phyloP scores from a whole-genome alignment of 2,329 filamentous ascomycete species.

The Akanthomyces lecanii region DNA sequence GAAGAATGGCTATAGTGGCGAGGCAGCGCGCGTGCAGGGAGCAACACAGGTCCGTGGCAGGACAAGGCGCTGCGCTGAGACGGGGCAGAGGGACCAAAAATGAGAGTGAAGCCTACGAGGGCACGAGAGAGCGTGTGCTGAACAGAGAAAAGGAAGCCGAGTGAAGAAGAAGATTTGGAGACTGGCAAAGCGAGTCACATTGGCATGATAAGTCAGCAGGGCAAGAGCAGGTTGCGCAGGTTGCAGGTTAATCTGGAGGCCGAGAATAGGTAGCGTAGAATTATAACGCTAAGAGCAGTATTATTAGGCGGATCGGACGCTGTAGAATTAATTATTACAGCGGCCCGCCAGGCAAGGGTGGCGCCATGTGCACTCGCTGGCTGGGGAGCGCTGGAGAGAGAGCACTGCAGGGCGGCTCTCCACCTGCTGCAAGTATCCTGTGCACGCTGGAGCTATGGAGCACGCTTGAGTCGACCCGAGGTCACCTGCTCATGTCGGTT shows the following conservation, averaged over 20 bases:
- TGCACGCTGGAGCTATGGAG: background rate
- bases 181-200: conserved; percentile 12
- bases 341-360: background rate
- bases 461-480: conserved; percentile 3
- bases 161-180: conserved; percentile 6
- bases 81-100: conserved; percentile 2
- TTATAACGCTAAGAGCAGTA: background rate
- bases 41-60: background rate
- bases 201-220: conserved; percentile 18
- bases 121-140: conserved; percentile 8
- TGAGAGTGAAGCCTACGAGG: conserved; percentile 8
- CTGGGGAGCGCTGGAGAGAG: background rate
- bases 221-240: background rate
- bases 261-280: background rate
- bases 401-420: background rate
- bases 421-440: background rate
- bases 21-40: background rate
- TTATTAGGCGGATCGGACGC: background rate
- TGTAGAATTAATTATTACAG: background rate
- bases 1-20: background rate
- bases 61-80: background rate
- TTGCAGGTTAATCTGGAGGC: background rate
- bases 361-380: background rate
- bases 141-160: background rate
- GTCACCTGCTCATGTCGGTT: conserved; percentile 14